Conservation (phyloP, 179 eudicot species). For the Corrigiola litoralis region DNA sequence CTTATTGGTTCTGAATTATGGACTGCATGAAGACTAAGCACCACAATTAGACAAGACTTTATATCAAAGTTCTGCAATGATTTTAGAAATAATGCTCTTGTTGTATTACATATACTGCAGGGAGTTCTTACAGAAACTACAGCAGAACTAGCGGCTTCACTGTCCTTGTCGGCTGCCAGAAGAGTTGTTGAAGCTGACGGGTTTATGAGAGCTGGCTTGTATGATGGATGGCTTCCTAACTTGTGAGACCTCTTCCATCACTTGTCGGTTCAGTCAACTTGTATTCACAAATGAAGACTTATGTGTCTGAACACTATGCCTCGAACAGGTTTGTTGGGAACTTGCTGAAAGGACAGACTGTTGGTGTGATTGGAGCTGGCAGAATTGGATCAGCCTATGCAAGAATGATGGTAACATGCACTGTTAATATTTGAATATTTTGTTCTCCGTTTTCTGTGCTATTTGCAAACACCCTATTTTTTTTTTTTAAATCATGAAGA, state of each 20-base stretch:
- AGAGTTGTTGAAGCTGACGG: slow-evolving; percentile 97
- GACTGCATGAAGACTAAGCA: too few relatives aligned
- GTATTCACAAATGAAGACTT: background rate
- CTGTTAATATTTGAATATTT: background rate
- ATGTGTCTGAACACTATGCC: background rate
- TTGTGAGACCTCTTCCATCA: slow-evolving; percentile 41
- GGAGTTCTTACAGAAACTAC: slow-evolving; percentile 98
- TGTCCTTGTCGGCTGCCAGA: slow-evolving; percentile 84
- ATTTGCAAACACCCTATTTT: background rate
- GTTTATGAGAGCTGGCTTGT: slow-evolving; percentile 90
- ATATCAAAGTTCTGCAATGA: background rate
- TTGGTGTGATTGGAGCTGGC: slow-evolving; percentile 99
- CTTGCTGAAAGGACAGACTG: slow-evolving; percentile 96
- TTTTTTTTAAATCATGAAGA: background rate
- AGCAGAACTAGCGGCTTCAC: slow-evolving; percentile 94
- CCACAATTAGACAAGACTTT: too few relatives aligned
- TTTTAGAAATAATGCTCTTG: background rate
- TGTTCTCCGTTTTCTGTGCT: background rate
- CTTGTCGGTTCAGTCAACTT: background rate
- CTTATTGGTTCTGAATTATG: too few relatives aligned
- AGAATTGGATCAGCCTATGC: slow-evolving; percentile 97
- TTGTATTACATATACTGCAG: slow-evolving; percentile 28
- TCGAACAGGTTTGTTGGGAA: slow-evolving; percentile 80
- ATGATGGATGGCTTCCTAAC: slow-evolving; percentile 98
- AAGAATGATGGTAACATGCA: slow-evolving; percentile 74